Evolutionary conservation across 306 rosid species (phyloP).

Genomic region (Gleditsia sinensis): DNA sequence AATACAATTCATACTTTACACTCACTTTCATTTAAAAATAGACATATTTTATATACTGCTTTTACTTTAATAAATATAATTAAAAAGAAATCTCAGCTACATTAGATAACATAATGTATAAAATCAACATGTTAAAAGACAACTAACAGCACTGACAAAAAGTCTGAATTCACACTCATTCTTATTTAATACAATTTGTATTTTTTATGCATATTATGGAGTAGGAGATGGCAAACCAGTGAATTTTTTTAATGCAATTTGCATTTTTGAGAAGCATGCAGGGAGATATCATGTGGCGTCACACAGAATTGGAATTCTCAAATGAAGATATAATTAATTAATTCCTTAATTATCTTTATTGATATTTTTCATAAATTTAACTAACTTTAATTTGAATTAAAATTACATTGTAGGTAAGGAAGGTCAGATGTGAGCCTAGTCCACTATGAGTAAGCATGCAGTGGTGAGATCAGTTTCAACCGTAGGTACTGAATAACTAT

Average conservation of each 20-base stretch:
- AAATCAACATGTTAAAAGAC: too few species aligned
- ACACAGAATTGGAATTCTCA: conserved; percentile 45
- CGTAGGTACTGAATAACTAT: too few species aligned
- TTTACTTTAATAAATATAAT: too few species aligned
- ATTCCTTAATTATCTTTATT: not conserved
- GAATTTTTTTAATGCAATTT: conserved; percentile 48
- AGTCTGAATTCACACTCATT: too few species aligned
- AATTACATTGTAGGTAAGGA: conserved; percentile 37
- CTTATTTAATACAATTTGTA: too few species aligned
- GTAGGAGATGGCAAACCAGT: conserved; percentile 48
- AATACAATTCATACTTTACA: too few species aligned
- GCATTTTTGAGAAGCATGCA: conserved; percentile 61
- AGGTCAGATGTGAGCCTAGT: conserved; percentile 53
- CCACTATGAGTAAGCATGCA: too few species aligned
- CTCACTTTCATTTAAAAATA: too few species aligned
- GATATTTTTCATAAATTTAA: not conserved
- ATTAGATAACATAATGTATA: too few species aligned
- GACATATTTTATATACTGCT: too few species aligned
- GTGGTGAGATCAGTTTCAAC: conserved; percentile 55
- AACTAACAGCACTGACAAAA: too few species aligned
- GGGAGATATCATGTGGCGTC: conserved; percentile 75
- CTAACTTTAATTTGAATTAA: not conserved
- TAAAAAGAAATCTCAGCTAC: too few species aligned
- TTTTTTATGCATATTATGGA: conserved; percentile 53
- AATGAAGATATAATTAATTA: conserved; percentile 7